phyloP scores from a whole-genome alignment of 2,329 filamentous ascomycete genomes.

The Exophiala mesophila region DNA sequence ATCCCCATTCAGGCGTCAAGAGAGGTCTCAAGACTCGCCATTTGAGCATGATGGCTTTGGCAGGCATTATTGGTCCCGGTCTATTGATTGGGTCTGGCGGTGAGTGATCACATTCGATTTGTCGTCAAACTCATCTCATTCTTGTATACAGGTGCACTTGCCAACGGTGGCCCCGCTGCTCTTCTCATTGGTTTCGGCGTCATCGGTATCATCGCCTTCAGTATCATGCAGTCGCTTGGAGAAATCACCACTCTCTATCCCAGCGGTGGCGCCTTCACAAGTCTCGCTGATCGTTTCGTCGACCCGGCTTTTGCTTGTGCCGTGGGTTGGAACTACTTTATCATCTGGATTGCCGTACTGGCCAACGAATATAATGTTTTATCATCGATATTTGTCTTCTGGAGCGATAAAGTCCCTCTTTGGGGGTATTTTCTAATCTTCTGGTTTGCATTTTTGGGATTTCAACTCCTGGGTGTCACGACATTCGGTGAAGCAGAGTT shows the following conservation, averaged over 20 bases:
- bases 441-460: slow-evolving; percentile 41
- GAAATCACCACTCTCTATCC: slow-evolving; percentile 76
- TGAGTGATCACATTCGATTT: not conserved
- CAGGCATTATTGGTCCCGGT: slow-evolving; percentile 35
- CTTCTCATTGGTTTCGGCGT: slow-evolving; percentile 45
- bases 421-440: slow-evolving; percentile 47
- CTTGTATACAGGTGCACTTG: slow-evolving; percentile 28
- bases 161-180: slow-evolving; percentile 34
- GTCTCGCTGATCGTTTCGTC: slow-evolving; percentile 62
- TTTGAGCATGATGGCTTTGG: slow-evolving; percentile 61
- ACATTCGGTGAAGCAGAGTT: slow-evolving; percentile 52
- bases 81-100: slow-evolving; percentile 23
- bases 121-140: not conserved
- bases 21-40: slow-evolving; percentile 44
- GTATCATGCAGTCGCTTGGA: slow-evolving; percentile 62
- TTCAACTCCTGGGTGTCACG: slow-evolving; percentile 40
- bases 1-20: slow-evolving; percentile 19
- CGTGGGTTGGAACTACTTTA: slow-evolving; percentile 41
- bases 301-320: slow-evolving; percentile 42
- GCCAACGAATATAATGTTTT: slow-evolving; percentile 23
- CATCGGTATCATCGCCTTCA: slow-evolving; percentile 63
- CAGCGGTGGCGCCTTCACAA: slow-evolving; percentile 63
- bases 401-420: slow-evolving; percentile 42
- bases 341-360: slow-evolving; percentile 21
- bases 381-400: slow-evolving; percentile 36